Evolutionary conservation across 208 protist species (phyloP).

Genomic region (Trypanosoma scelopori): DNA sequence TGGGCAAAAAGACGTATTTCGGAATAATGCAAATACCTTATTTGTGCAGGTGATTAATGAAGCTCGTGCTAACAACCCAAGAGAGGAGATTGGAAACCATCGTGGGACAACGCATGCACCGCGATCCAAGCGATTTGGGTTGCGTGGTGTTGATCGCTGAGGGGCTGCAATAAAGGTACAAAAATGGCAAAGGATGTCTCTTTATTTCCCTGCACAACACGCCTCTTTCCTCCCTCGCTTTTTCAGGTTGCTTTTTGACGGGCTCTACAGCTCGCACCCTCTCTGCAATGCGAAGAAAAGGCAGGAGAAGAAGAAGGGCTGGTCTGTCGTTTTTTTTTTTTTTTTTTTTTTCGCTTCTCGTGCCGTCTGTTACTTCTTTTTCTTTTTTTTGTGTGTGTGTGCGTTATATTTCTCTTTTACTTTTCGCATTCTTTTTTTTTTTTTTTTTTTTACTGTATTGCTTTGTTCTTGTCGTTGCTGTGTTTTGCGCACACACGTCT

Average conservation of each 20-base stretch:
- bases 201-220: neutral
- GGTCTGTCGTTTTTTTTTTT: too few relatives aligned
- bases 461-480: too few relatives aligned
- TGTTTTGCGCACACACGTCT: too few relatives aligned
- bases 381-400: conserved; percentile 6
- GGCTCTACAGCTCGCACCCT: neutral
- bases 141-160: neutral
- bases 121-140: conserved; percentile 11
- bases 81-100: neutral
- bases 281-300: neutral
- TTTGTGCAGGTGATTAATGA: conserved; percentile 17
- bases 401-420: conserved; percentile 2
- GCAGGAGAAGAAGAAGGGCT: neutral
- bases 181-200: neutral
- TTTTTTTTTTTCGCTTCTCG: neutral
- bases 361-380: neutral
- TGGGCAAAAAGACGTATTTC: neutral
- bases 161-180: neutral
- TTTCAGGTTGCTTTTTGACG: too few relatives aligned
- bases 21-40: neutral
- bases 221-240: neutral
- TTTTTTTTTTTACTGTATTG: neutral
- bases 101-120: neutral
- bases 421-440: conserved; percentile 15
- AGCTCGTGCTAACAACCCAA: neutral